Conservation (phyloP, 352 stramenopile genomes). For the Phytophthora foliorum region DNA sequence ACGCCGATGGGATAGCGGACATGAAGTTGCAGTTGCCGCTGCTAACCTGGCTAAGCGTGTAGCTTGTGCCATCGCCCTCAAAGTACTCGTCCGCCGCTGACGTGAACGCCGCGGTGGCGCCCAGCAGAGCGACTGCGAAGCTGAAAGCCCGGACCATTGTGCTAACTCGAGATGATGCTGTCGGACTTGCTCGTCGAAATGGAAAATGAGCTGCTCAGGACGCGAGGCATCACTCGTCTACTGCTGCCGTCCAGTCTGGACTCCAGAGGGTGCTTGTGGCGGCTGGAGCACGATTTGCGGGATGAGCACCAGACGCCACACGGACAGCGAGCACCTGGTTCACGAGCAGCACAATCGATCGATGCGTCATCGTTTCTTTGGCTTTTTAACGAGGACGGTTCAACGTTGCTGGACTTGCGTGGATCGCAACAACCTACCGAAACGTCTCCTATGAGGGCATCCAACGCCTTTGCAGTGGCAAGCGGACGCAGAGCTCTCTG, state of each 20-base stretch:
- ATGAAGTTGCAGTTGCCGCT: conserved; percentile 69
- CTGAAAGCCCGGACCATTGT: conserved; percentile 28
- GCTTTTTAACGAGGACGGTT: conserved; percentile 8
- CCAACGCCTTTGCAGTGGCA: conserved; percentile 24
- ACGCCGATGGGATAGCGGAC: conserved; percentile 51
- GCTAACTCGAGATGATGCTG: background rate
- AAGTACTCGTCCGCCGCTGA: conserved; percentile 41
- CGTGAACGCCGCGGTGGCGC: conserved; percentile 8
- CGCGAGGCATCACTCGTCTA: conserved; percentile 1
- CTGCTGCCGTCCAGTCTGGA: background rate
- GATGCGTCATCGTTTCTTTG: conserved; percentile 29
- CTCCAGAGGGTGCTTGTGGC: conserved; percentile 11
- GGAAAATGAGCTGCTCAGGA: conserved; percentile 32
- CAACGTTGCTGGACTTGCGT: conserved; percentile 5
- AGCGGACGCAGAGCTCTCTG: conserved; percentile 15
- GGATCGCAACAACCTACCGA: background rate
- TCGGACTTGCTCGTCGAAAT: conserved; percentile 17
- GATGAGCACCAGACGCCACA: conserved; percentile 23
- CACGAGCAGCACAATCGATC: conserved; percentile 30
- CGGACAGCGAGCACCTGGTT: conserved; percentile 34
- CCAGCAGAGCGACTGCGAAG: conserved; percentile 18
- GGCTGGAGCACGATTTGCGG: conserved; percentile 16
- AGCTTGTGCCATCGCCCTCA: conserved; percentile 55
- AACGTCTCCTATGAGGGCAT: background rate
- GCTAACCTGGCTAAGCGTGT: conserved; percentile 45